Conservation (phyloP, 1,139 yeast species). For the Magnusiomyces sp. region DNA sequence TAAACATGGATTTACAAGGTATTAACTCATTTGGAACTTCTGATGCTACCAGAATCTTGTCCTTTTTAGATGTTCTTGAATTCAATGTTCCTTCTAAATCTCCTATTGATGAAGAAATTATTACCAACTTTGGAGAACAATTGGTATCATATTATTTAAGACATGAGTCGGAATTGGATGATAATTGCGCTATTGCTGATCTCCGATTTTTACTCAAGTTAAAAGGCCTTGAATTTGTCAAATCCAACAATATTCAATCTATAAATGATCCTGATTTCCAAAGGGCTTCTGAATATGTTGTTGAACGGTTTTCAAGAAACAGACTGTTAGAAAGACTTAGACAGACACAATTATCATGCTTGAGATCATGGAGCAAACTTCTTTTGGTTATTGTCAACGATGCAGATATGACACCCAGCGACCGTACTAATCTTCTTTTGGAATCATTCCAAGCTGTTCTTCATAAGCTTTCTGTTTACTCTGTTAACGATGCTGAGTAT, state of each 20-base stretch:
- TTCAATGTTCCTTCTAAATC: constrained; percentile 33
- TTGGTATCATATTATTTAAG: constrained; percentile 8
- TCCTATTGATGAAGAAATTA: constrained; percentile 3
- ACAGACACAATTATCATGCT: constrained; percentile 47
- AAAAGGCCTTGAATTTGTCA: constrained; percentile 24
- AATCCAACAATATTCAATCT: constrained; percentile 16
- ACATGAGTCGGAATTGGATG: constrained; percentile 6
- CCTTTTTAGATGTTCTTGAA: constrained; percentile 62
- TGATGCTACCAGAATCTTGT: constrained; percentile 54
- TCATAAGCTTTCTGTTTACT: constrained; percentile 69
- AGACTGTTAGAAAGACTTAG: constrained; percentile 20
- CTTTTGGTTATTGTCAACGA: constrained; percentile 67
- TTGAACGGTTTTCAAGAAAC: constrained; percentile 16
- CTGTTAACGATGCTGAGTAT: constrained; percentile 55
- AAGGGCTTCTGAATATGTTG: constrained; percentile 14
- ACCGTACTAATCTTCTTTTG: constrained; percentile 53
- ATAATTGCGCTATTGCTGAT: constrained; percentile 18
- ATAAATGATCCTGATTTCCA: constrained; percentile 19
- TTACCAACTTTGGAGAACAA: constrained; percentile 10
- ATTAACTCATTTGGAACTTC: constrained; percentile 22
- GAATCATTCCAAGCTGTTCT: constrained; percentile 68
- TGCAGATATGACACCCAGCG: constrained; percentile 36
- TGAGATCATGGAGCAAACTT: constrained; percentile 78
- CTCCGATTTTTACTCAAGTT: constrained; percentile 21
- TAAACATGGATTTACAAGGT: constrained; percentile 29